A percentile compares a stretch with the other conserved stretches of the same genome.
Conservation (phyloP, 192 early-diverging fungal genomes). For the Coemansia guatemalensis region DNA sequence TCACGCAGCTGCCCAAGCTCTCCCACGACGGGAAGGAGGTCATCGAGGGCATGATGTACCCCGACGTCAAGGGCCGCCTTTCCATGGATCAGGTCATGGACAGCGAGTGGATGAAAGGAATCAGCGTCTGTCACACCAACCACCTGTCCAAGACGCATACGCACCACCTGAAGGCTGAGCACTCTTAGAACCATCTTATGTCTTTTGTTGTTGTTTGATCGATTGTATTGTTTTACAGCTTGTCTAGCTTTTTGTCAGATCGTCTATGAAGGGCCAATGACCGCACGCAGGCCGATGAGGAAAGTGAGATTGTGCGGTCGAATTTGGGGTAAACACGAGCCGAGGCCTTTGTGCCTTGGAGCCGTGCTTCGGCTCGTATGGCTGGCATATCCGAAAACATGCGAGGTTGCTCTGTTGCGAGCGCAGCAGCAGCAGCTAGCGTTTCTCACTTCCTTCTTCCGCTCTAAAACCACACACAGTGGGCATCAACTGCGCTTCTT, state of each 20-base stretch:
- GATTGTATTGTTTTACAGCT: conserved; percentile 5
- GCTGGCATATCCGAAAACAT: too few species aligned
- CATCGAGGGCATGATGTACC: conserved; percentile 65
- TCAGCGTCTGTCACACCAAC: conserved; percentile 55
- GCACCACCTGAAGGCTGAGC: conserved; percentile 42
- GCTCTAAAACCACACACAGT: neutral
- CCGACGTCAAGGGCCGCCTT: conserved; percentile 57
- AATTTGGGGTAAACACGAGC: too few species aligned
- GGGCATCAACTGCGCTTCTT: neutral
- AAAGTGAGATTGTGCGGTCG: too few species aligned
- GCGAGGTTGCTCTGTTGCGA: too few species aligned
- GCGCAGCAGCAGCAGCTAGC: too few species aligned
- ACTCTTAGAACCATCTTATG: conserved; percentile 1
- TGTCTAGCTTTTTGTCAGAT: too few species aligned
- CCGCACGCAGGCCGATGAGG: neutral
- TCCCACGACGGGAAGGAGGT: conserved; percentile 58
- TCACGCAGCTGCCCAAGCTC: conserved; percentile 59
- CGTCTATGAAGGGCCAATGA: too few species aligned
- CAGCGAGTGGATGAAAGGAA: conserved; percentile 73
- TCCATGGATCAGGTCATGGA: conserved; percentile 67
- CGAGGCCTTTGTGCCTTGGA: too few species aligned
- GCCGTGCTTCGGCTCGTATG: too few species aligned
- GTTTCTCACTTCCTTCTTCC: too few species aligned
- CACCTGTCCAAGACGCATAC: conserved; percentile 27
- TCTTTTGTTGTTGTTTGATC: conserved; percentile 7